A percentile compares a stretch with the other conserved stretches of the same genome.
These are phyloP conservation scores for Paratinospora sagittata DNA, from an alignment of 164 flowering plant species.

Conservation along the genomic window DNA sequence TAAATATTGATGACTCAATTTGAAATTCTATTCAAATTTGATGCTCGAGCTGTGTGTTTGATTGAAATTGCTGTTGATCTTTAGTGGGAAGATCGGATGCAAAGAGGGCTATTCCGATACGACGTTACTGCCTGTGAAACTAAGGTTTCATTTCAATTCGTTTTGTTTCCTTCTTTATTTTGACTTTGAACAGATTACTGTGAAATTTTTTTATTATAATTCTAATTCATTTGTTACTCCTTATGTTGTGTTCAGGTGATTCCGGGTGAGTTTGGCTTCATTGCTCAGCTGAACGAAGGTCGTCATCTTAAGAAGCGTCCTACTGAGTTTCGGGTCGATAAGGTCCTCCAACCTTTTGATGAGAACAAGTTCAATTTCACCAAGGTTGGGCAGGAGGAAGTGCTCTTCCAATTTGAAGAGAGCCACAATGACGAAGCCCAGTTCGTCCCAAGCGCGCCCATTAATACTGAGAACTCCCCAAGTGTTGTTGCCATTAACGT, in stretches of 20 bases:
- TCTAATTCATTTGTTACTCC: not conserved
- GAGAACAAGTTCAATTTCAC: constrained; percentile 79
- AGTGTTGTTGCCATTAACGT: constrained; percentile 84
- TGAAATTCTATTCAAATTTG: not conserved
- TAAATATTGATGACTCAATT: not conserved
- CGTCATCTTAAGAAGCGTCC: constrained; percentile 84
- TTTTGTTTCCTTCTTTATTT: not conserved
- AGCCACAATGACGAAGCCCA: constrained; percentile 30
- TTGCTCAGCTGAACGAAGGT: constrained; percentile 87
- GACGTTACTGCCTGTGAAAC: constrained; percentile 77
- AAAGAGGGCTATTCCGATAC: constrained; percentile 67
- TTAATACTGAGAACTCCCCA: constrained; percentile 31
- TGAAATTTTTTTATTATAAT: not conserved
- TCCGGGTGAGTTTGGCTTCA: constrained; percentile 58
- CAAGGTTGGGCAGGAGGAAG: constrained; percentile 88
- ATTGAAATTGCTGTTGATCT: constrained; percentile 1
- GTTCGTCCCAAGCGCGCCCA: constrained; percentile 37
- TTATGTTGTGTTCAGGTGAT: constrained; percentile 45
- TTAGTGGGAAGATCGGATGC: constrained; percentile 85
- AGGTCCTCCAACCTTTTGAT: constrained; percentile 83
- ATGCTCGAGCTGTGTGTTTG: not conserved
- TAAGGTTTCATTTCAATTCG: constrained; percentile 29
- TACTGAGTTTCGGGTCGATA: constrained; percentile 72
- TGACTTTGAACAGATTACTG: not conserved
- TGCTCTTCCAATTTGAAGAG: constrained; percentile 60